phyloP scores from a whole-genome alignment of 2,329 filamentous ascomycete genomes.

The Stagonosporopsis vannaccii region DNA sequence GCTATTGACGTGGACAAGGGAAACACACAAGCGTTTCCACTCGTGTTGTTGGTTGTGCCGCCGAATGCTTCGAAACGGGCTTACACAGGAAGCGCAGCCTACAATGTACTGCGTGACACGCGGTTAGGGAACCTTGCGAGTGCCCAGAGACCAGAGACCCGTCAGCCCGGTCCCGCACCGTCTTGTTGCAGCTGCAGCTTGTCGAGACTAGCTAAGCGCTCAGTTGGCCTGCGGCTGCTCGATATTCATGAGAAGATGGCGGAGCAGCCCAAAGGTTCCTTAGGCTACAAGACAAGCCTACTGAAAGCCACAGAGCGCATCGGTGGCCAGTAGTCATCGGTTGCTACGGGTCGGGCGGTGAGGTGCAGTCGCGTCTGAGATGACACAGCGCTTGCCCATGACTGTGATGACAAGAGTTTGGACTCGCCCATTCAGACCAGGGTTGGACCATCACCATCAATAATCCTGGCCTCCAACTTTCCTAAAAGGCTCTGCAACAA shows the following conservation, averaged over 20 bases:
- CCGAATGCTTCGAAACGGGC: too few relatives aligned
- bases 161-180: too few relatives aligned
- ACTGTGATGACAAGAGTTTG: too few relatives aligned
- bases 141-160: not conserved
- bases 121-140: not conserved
- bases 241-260: not conserved
- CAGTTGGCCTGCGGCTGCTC: not conserved
- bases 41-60: too few relatives aligned
- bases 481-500: not conserved
- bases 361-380: not conserved
- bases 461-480: not conserved
- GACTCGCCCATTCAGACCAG: not conserved
- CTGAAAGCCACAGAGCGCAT: not conserved
- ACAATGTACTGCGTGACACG: not conserved
- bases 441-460: not conserved
- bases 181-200: not conserved
- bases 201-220: not conserved
- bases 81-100: too few relatives aligned
- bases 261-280: not conserved
- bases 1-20: not conserved
- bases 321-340: not conserved
- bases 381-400: not conserved
- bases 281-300: not conserved
- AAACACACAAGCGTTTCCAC: not conserved
- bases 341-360: not conserved